A percentile compares a stretch with the other conserved stretches of the same genome.
These are phyloP conservation scores for Aurinia saxatilis DNA, from an alignment of 345 rosid genomes.

Conservation along the genomic window DNA sequence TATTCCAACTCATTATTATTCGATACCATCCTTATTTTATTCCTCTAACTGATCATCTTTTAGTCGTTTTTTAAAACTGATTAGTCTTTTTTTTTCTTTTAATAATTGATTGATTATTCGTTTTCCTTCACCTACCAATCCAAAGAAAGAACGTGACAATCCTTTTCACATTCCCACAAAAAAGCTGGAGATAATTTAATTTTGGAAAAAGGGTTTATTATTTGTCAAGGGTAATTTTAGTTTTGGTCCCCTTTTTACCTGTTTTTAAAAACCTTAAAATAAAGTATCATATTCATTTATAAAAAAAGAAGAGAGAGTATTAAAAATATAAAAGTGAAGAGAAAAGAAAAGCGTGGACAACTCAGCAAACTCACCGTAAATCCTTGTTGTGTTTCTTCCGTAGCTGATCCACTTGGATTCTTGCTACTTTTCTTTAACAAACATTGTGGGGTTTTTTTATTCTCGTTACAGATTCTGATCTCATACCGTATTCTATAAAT, in stretches of 20 bases:
- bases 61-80: no score
- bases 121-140: no score
- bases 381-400: background rate
- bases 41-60: background rate
- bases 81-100: no score
- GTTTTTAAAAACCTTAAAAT: background rate
- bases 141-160: no score
- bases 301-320: no score
- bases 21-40: constrained; percentile 1
- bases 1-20: background rate
- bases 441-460: background rate
- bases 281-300: no score
- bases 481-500: background rate
- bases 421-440: background rate
- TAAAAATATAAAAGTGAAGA: background rate
- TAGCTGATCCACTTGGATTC: constrained; percentile 1
- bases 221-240: no score
- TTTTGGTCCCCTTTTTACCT: no score
- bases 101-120: no score
- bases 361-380: background rate
- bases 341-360: background rate
- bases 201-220: background rate
- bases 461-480: background rate
- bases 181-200: no score
- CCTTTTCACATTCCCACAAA: no score